Percentiles rank a stretch among this genome's conserved stretches.
Evolutionary conservation across 139 green algal species (phyloP).

Genomic region (Asterochloris sp.): DNA sequence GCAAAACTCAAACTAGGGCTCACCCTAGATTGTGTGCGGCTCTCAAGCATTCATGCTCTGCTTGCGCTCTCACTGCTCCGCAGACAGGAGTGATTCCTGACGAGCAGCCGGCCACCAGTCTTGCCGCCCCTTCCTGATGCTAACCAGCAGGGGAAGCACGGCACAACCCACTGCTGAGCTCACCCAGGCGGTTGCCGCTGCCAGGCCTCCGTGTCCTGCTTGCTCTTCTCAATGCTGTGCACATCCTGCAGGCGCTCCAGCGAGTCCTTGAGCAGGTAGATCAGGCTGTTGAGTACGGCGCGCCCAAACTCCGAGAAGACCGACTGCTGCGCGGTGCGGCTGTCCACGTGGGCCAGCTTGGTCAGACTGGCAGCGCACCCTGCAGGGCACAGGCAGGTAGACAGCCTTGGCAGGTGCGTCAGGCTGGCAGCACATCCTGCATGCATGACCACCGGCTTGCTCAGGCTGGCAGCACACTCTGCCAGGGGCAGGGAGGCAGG

Average conservation of each 20-base stretch:
- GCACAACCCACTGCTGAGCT: neutral
- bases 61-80: too few species aligned
- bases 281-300: slow-evolving; percentile 74
- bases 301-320: slow-evolving; percentile 53
- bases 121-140: neutral
- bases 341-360: slow-evolving; percentile 30
- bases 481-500: too few species aligned
- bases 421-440: neutral
- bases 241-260: slow-evolving; percentile 67
- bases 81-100: too few species aligned
- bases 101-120: too few species aligned
- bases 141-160: too few species aligned
- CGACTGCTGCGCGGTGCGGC: neutral
- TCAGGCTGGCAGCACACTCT: neutral
- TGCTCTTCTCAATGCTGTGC: slow-evolving; percentile 59
- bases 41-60: too few species aligned
- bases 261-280: slow-evolving; percentile 76
- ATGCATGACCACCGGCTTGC: neutral
- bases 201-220: slow-evolving; percentile 56
- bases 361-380: slow-evolving; percentile 33
- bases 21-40: too few species aligned
- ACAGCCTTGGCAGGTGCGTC: neutral
- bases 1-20: too few species aligned
- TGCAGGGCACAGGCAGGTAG: neutral
- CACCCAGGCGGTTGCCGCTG: slow-evolving; percentile 26